Evolutionary conservation across 108 stramenopile genomes (phyloP).

Genomic region (Parietichytrium sp.): DNA sequence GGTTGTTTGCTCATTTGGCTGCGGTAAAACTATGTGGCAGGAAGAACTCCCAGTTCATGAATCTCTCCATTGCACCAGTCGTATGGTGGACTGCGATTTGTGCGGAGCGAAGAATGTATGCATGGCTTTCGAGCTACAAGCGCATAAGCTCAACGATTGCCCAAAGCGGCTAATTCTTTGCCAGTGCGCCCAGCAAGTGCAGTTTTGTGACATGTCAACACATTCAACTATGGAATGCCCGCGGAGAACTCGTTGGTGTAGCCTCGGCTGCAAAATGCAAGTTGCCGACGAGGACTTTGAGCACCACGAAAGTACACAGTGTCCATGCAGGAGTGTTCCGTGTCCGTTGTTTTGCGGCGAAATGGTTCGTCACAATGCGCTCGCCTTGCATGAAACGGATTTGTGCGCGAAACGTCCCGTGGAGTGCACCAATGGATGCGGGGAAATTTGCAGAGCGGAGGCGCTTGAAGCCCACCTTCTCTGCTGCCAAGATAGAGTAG

Average conservation of each 20-base stretch:
- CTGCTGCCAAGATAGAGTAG: neutral
- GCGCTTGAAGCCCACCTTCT: neutral
- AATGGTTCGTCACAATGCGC: too few relatives aligned
- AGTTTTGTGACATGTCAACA: neutral
- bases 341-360: too few relatives aligned
- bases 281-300: neutral
- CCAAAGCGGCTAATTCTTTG: neutral
- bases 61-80: neutral
- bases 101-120: neutral
- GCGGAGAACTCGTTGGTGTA: neutral
- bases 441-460: neutral
- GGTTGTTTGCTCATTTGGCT: conserved; percentile 20
- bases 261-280: neutral
- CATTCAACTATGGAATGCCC: neutral
- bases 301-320: neutral
- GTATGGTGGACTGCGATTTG: neutral
- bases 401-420: neutral
- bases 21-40: neutral
- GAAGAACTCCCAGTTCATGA: neutral
- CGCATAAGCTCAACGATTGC: conserved; percentile 2
- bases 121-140: neutral
- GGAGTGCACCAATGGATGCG: conserved; percentile 13
- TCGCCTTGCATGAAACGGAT: neutral
- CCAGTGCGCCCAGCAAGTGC: neutral
- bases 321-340: too few relatives aligned